Percentiles rank a stretch among this genome's conserved stretches.
Evolutionary conservation across 495 filamentous ascomycete genomes (phyloP).

Genomic region (Lasiosphaeris hirsuta): DNA sequence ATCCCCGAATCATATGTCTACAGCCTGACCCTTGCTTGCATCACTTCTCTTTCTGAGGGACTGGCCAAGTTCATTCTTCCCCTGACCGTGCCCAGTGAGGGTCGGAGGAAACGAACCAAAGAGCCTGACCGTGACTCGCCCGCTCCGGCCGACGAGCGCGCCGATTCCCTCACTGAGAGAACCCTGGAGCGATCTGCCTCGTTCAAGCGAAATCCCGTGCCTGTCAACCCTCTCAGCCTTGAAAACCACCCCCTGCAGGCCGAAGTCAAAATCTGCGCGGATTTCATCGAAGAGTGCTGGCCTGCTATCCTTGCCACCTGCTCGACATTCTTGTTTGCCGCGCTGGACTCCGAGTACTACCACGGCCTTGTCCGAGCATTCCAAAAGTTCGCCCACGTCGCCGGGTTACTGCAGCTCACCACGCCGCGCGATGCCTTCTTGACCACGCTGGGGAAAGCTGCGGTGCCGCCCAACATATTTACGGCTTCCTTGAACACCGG

Average conservation of each 20-base stretch:
- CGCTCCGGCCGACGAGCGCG: slow-evolving; percentile 34
- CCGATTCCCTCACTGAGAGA: slow-evolving; percentile 25
- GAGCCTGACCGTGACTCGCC: slow-evolving; percentile 46
- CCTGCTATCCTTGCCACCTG: slow-evolving; percentile 90
- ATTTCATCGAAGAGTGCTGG: slow-evolving; percentile 89
- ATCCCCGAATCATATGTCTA: slow-evolving; percentile 94
- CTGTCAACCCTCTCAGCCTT: slow-evolving; percentile 74
- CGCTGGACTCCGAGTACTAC: slow-evolving; percentile 91
- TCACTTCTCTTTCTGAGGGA: slow-evolving; percentile 83
- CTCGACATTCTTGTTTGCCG: slow-evolving; percentile 89
- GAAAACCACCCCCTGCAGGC: slow-evolving; percentile 65
- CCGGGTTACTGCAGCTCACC: slow-evolving; percentile 75
- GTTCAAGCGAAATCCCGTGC: slow-evolving; percentile 60
- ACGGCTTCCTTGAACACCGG: slow-evolving; percentile 55
- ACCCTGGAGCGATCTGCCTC: slow-evolving; percentile 45
- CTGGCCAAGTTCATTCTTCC: slow-evolving; percentile 91
- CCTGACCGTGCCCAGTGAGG: slow-evolving; percentile 69
- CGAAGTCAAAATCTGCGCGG: slow-evolving; percentile 70
- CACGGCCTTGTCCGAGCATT: slow-evolving; percentile 89
- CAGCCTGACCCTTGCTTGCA: slow-evolving; percentile 80
- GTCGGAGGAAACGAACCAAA: slow-evolving; percentile 46
- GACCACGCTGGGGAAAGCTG: slow-evolving; percentile 87
- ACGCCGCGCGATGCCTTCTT: slow-evolving; percentile 93
- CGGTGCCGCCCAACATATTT: slow-evolving; percentile 74
- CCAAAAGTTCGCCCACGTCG: slow-evolving; percentile 93